A percentile compares a stretch with the other conserved stretches of the same genome.
phyloP scores from a whole-genome alignment of 2,329 filamentous ascomycete genomes.

The Gaeumannomyces sp. region DNA sequence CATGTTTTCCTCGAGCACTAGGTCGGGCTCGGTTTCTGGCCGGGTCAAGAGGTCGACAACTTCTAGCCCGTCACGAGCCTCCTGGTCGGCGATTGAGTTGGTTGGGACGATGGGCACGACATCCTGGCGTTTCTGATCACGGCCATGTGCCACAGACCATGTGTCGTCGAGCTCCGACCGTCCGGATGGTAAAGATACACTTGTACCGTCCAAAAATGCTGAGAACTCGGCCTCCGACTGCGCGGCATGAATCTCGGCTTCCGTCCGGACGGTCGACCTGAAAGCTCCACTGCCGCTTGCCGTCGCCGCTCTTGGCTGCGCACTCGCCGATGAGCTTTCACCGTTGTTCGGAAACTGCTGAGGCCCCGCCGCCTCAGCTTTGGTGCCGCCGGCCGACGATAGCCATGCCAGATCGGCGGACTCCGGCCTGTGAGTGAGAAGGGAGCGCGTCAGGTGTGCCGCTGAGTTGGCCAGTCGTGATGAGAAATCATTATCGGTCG shows the following conservation, averaged over 20 bases:
- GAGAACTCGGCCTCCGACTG: conserved; percentile 30
- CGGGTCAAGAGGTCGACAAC: conserved; percentile 32
- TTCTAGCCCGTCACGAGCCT: conserved; percentile 31
- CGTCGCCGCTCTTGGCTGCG: not conserved
- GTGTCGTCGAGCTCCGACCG: conserved; percentile 6
- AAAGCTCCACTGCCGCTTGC: conserved; percentile 18
- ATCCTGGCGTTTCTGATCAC: not conserved
- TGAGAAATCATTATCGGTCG: not conserved
- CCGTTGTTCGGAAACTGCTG: conserved; percentile 13
- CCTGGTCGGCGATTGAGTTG: conserved; percentile 24
- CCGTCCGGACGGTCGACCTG: conserved; percentile 14
- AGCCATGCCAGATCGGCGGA: conserved; percentile 15
- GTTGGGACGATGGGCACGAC: not conserved
- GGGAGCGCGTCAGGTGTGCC: conserved; percentile 18
- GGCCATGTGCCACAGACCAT: not conserved
- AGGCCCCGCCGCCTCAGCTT: conserved; percentile 19
- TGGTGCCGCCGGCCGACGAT: conserved; percentile 12
- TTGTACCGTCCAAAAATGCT: conserved; percentile 27
- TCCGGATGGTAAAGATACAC: conserved; percentile 16
- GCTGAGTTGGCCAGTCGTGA: conserved; percentile 21
- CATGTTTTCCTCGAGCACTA: conserved; percentile 11
- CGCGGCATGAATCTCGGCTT: conserved; percentile 19
- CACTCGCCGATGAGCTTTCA: conserved; percentile 19
- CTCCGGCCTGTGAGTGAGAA: conserved; percentile 18
- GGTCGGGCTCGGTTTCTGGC: conserved; percentile 15